Percentiles rank a stretch among this genome's conserved stretches.
Conservation (phyloP, 208 protist genomes). For the Leptomonas pyrrhocoris region DNA sequence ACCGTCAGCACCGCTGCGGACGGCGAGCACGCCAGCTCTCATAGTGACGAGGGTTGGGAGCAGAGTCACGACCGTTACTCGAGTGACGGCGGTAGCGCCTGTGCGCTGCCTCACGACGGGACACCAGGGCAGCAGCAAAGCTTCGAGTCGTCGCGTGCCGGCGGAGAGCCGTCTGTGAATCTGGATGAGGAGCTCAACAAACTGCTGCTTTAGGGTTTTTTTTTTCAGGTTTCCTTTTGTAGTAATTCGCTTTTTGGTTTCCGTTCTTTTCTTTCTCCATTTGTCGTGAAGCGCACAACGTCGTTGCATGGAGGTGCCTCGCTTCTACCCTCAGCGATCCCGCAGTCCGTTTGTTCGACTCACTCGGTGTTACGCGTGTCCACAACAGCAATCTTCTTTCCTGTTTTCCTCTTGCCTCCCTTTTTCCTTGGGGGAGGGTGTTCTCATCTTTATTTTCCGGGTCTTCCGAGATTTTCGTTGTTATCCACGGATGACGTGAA, state of each 20-base stretch:
- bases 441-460: not conserved
- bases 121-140: not conserved
- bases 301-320: not conserved
- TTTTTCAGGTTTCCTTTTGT: constrained; percentile 6
- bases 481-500: constrained; percentile 1
- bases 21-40: too few relatives aligned
- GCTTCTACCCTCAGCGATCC: not conserved
- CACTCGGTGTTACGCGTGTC: too few relatives aligned
- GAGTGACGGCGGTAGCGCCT: constrained; percentile 10
- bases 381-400: too few relatives aligned
- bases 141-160: not conserved
- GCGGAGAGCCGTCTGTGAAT: constrained; percentile 39
- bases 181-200: constrained; percentile 73
- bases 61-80: not conserved
- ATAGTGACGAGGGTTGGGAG: not conserved
- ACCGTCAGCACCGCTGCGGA: not conserved
- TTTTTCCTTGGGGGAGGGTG: too few relatives aligned
- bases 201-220: constrained; percentile 35
- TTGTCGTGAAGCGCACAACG: not conserved
- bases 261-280: not conserved
- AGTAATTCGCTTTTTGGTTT: not conserved
- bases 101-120: not conserved
- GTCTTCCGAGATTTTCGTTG: not conserved
- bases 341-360: not conserved
- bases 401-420: not conserved